Evolutionary conservation across 225 moss, liverwort and hornwort species (phyloP).

Genomic region (Climacium dendroides): DNA sequence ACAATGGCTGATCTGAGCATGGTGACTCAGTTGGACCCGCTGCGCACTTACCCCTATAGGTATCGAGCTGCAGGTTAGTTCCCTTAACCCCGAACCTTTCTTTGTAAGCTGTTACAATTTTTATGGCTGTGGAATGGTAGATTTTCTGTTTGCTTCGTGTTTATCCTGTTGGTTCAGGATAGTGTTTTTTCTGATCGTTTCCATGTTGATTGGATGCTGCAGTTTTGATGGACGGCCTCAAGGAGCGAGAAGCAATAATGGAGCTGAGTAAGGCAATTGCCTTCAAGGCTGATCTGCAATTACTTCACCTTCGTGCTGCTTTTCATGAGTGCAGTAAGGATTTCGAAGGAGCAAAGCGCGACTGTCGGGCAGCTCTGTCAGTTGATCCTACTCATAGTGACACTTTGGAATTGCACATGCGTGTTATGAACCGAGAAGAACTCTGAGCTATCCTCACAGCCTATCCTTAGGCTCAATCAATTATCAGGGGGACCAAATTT

Average conservation of each 20-base stretch:
- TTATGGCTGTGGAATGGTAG: not conserved
- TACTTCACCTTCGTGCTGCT: constrained; percentile 93
- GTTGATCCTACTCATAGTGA: constrained; percentile 93
- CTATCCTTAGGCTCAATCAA: not conserved
- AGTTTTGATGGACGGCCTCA: constrained; percentile 97
- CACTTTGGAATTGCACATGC: constrained; percentile 71
- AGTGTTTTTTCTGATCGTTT: not conserved
- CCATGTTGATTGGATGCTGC: not conserved
- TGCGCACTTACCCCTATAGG: constrained; percentile 93
- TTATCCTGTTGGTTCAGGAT: not conserved
- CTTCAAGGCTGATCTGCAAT: constrained; percentile 94
- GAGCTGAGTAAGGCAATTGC: constrained; percentile 96
- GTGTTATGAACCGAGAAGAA: constrained; percentile 64
- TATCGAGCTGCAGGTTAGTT: constrained; percentile 95
- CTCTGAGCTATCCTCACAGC: constrained; percentile 13
- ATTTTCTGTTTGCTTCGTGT: not conserved
- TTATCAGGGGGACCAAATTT: constrained; percentile 78
- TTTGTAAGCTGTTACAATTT: not conserved
- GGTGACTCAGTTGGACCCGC: constrained; percentile 87
- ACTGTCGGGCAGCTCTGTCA: constrained; percentile 94
- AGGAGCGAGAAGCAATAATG: constrained; percentile 84
- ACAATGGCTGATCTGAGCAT: constrained; percentile 92
- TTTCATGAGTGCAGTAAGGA: constrained; percentile 95
- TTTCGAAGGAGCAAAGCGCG: constrained; percentile 72
- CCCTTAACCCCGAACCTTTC: not conserved